Base-by-base conservation (phyloP, 768 basidiomycete genomes). In the Mycena chlorophos region DNA sequence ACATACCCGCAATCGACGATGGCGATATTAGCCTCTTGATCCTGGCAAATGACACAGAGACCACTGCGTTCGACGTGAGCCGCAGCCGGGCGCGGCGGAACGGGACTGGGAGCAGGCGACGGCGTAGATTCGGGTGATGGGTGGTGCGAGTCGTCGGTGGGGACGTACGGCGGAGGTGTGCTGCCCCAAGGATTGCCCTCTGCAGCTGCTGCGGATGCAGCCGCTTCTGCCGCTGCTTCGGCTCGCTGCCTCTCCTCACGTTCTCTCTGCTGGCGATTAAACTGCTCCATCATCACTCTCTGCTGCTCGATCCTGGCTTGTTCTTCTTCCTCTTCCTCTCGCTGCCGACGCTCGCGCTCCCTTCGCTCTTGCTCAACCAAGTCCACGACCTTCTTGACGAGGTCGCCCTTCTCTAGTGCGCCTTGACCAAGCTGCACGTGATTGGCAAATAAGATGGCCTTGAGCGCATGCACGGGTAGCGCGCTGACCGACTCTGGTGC, bases 1-100 rank as follows among this genome's bases (percentile, higher is more conserved):
- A 23, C 87, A 40, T 68, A 91, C 88, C 94, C 94, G 82, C 94
- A 97, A 70, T 97, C 94, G 13, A 96, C 89, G 52, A 94, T 85
- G 2, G 93, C 94, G 54, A 97, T 90, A 61, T 89, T 94, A 0
- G 94, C 94, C 60, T 96, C 94, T 56, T 94, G 90, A 58, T 97
- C 94, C 66, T 95, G 94, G 66, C 94, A 97, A 10, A 97, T 82
- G 0, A 96, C 91, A 68, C 94, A 97, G 4, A 94, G 70, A 2
- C 94, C 93, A 8, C 82, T 80, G 22, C 86, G 80, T 58, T 91
- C 89, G 13, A 80, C 66, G 34, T 75, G 71, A 1, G 76, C 69
- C 2, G 70, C 66, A 64, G 71, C 69, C 55, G 73, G 68, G 8
- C 75, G 58, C 57, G 75, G 78, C 5, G 78, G 65, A n/a, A 69